phyloP scores from a whole-genome alignment of 228 moss, liverwort and hornwort species.

The Sphagnum fallax region DNA sequence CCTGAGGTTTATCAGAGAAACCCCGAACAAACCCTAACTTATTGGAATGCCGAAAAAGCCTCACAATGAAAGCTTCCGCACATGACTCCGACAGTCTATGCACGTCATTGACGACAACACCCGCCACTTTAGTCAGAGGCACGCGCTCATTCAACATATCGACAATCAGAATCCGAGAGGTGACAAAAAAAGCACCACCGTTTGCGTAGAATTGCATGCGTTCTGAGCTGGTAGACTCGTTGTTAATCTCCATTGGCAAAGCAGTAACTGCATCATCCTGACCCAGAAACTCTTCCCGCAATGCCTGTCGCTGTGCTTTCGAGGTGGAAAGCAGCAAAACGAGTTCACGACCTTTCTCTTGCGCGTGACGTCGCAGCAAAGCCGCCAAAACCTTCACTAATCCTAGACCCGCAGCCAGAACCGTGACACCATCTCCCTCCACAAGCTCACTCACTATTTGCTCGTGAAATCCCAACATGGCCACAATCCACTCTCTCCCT shows the following conservation, averaged over 20 bases:
- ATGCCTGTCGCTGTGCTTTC: conserved; percentile 64
- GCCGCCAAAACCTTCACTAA: conserved; percentile 74
- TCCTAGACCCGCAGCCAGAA: conserved; percentile 86
- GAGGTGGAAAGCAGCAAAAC: conserved; percentile 76
- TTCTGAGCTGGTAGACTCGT: conserved; percentile 75
- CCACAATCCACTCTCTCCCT: no score
- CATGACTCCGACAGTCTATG: conserved; percentile 85
- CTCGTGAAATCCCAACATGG: conserved; percentile 85
- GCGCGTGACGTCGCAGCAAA: conserved; percentile 52
- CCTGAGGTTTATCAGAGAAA: conserved; percentile 89
- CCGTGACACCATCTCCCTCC: conserved; percentile 76
- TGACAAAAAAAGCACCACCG: conserved; percentile 85
- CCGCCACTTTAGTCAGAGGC: conserved; percentile 66
- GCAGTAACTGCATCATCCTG: conserved; percentile 32
- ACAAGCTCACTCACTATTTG: conserved; percentile 78
- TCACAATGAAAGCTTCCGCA: conserved; percentile 88
- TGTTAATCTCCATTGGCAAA: conserved; percentile 73
- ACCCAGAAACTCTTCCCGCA: conserved; percentile 82
- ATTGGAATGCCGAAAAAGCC: conserved; percentile 82
- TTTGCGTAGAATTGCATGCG: conserved; percentile 57
- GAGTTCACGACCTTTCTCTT: conserved; percentile 34
- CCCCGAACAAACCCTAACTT: conserved; percentile 72
- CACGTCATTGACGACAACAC: conserved; percentile 76
- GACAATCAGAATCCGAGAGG: conserved; percentile 88
- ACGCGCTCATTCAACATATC: conserved; percentile 97